phyloP scores from a whole-genome alignment of 2,329 filamentous ascomycete genomes.

The Verticillium isaacii region DNA sequence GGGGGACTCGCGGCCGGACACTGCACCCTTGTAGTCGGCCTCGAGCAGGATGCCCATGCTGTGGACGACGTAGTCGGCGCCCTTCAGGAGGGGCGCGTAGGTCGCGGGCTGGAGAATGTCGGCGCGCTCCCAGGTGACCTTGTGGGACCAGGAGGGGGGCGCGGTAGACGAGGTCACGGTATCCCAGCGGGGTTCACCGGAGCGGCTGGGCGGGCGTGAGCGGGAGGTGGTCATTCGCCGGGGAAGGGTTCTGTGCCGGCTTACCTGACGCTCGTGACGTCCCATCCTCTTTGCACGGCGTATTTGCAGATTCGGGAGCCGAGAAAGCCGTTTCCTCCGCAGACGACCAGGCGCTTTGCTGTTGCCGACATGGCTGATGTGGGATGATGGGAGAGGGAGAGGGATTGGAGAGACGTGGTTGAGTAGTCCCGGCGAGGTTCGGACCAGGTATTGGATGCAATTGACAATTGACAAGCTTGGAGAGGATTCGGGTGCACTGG shows the following conservation, averaged over 20 bases:
- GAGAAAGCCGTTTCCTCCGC: conserved; percentile 89
- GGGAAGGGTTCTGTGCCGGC: conserved; percentile 1
- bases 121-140: conserved; percentile 81
- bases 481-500: too few relatives aligned
- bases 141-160: conserved; percentile 74
- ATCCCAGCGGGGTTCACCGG: conserved; percentile 83
- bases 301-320: conserved; percentile 87
- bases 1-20: conserved; percentile 80
- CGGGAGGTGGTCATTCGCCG: conserved; percentile 11
- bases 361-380: conserved; percentile 46
- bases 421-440: conserved; percentile 1
- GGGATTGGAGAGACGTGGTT: conserved; percentile 3
- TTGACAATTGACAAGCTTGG: conserved; percentile 4
- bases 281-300: conserved; percentile 80
- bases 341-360: conserved; percentile 80
- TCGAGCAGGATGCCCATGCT: conserved; percentile 94
- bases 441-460: background rate
- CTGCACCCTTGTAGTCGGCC: conserved; percentile 92
- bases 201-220: conserved; percentile 57
- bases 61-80: conserved; percentile 84
- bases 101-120: conserved; percentile 80
- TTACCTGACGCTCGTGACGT: conserved; percentile 88
- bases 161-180: conserved; percentile 65
- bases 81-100: conserved; percentile 71
- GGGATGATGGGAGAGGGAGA: background rate